Evolutionary conservation across 345 rosid genomes (phyloP).

Genomic region (Ceriops decandra): DNA sequence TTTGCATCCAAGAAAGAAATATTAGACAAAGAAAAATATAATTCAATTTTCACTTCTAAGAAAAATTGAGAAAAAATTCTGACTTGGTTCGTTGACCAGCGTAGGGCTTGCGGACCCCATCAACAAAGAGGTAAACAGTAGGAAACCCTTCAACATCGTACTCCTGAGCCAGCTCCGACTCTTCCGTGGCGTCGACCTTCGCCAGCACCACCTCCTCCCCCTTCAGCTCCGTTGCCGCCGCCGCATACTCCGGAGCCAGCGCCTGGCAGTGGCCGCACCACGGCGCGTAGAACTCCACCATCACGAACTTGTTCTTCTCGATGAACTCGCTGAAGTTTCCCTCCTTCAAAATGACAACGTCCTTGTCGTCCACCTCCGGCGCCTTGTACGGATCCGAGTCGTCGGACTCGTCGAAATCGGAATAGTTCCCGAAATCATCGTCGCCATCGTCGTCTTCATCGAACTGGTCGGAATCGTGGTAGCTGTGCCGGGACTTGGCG

Average conservation of each 20-base stretch:
- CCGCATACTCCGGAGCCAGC: conserved; percentile 95
- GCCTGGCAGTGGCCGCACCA: conserved; percentile 99
- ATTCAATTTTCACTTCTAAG: background rate
- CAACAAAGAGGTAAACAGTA: conserved; percentile 69
- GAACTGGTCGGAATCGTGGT: conserved; percentile 30
- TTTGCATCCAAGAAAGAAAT: background rate
- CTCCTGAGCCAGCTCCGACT: conserved; percentile 75
- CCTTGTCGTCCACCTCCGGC: conserved; percentile 77
- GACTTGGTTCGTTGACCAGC: conserved; percentile 83
- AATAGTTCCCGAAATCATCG: conserved; percentile 47
- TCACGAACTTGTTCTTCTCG: conserved; percentile 61
- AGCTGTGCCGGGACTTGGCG: conserved; percentile 3
- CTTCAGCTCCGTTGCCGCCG: conserved; percentile 92
- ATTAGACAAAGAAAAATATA: background rate
- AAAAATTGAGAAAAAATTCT: conserved; percentile 14
- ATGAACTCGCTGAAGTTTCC: conserved; percentile 69
- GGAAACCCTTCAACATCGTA: conserved; percentile 92
- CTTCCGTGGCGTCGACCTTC: conserved; percentile 94
- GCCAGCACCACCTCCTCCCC: conserved; percentile 66
- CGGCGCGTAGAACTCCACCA: conserved; percentile 98
- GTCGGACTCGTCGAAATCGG: conserved; percentile 50
- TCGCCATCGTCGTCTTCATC: conserved; percentile 33
- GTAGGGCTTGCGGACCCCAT: conserved; percentile 81
- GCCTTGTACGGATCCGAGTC: conserved; percentile 52
- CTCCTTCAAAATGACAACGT: conserved; percentile 77